Percentiles rank a stretch among this genome's conserved stretches.
phyloP scores from a whole-genome alignment of 257 asterid genomes.

The Nicotiana knightiana region DNA sequence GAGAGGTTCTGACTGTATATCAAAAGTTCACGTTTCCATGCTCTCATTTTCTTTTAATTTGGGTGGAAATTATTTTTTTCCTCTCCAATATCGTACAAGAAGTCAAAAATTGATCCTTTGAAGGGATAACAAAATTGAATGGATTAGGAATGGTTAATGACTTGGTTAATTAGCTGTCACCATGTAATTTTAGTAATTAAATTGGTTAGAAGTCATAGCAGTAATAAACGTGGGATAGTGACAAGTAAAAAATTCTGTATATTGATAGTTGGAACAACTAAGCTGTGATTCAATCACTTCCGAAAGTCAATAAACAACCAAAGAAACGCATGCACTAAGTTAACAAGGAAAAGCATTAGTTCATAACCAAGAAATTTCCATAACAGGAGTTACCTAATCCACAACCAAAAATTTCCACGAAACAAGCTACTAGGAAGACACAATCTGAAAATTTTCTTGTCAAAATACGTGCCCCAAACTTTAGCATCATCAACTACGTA shows the following conservation, averaged over 20 bases:
- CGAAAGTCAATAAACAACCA: neutral
- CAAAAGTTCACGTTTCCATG: too few species aligned
- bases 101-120: too few species aligned
- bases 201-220: too few species aligned
- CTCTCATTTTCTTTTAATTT: too few species aligned
- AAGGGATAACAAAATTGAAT: too few species aligned
- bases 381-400: neutral
- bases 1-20: too few species aligned
- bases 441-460: neutral
- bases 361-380: conserved; percentile 4
- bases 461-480: neutral
- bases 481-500: neutral
- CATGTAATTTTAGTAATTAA: too few species aligned
- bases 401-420: neutral
- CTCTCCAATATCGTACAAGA: too few species aligned
- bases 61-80: too few species aligned
- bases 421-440: neutral
- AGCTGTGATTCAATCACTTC: neutral
- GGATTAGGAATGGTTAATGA: too few species aligned
- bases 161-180: too few species aligned
- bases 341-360: neutral
- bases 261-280: neutral
- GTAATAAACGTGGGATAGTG: too few species aligned
- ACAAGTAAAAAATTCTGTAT: neutral
- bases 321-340: neutral